Evolutionary conservation across 768 basidiomycete species (phyloP), one percentile per base, ranked within the genome.

Genomic region (Artomyces pyxidatus): DNA sequence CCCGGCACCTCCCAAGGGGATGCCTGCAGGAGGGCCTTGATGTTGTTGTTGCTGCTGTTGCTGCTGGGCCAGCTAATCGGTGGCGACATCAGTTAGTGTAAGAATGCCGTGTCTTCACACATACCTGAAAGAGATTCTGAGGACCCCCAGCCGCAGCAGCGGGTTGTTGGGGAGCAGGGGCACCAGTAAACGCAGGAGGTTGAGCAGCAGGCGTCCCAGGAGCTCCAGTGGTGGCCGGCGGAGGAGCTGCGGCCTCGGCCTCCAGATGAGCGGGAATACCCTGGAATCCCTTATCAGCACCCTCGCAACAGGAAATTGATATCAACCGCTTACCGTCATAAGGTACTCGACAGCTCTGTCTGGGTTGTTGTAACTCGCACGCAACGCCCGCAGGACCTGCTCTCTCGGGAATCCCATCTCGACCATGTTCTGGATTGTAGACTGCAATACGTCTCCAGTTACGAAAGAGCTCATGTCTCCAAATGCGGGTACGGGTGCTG

Each of bases 341-440:
- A 99, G 71, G 66, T 99, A 99, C 65, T 99, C 96, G n/a, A 92
- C 95, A 6, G 96, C 96, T 26, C 96, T 79, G 59, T 98, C 93
- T 7, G 96, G 88, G 68, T 99, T 98, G 68, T 99, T 99, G 71
- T 78, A 99, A 62, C 89, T 93, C 23, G 94, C 96, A 51, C 91
- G 75, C 63, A 99, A 63, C 3, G 94, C 93, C 14, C 83, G 78
- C 59, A 82, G 66, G 37, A 97, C 90, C 59, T 90, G 80, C 3
- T 93, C 92, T 32, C 83, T 76, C 51, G 78, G 76, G 59, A 94
- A 98, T 6, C 96, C 96, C 96, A 99, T 98, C 57, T 91, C 89
- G 32, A 82, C 69, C 79, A 99, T 92, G 62, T 85, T 85, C 42
- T 71, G 66, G 57, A 97, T 83, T 6, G 91, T 81, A 6, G 73